These are phyloP conservation scores for Diplodia sapinea DNA, from an alignment of 2,329 filamentous ascomycete genomes.

Conservation along the genomic window DNA sequence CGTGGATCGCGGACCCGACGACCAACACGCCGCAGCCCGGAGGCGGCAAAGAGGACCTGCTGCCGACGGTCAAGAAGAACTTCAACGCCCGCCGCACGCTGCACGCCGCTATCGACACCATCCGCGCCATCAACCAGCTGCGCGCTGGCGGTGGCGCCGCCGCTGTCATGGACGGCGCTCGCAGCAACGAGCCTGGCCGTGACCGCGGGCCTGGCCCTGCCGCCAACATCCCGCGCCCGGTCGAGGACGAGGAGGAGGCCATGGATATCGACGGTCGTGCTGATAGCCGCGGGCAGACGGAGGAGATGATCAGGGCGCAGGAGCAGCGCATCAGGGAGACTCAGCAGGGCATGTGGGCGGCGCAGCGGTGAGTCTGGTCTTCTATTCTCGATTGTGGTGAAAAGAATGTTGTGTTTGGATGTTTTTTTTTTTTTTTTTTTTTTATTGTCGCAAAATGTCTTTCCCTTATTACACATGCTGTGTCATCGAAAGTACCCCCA, in stretches of 20 bases:
- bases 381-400: not conserved
- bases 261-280: conserved; percentile 65
- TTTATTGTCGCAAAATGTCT: not conserved
- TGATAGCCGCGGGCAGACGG: conserved; percentile 66
- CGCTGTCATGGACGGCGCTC: conserved; percentile 67
- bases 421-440: not conserved
- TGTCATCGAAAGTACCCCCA: conserved; percentile 1
- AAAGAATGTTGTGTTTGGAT: not conserved
- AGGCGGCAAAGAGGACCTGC: conserved; percentile 57
- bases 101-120: conserved; percentile 71
- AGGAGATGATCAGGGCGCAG: conserved; percentile 66
- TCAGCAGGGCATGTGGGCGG: conserved; percentile 61
- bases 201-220: conserved; percentile 32
- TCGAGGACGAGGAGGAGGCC: conserved; percentile 32
- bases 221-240: conserved; percentile 29
- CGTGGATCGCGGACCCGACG: conserved; percentile 67
- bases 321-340: conserved; percentile 65
- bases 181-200: conserved; percentile 59
- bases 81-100: conserved; percentile 70
- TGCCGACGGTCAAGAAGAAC: conserved; percentile 72
- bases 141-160: conserved; percentile 61
- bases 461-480: not conserved
- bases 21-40: conserved; percentile 45
- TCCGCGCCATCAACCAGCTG: conserved; percentile 71
- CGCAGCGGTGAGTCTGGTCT: conserved; percentile 14